Base-by-base conservation (phyloP, 2,329 filamentous ascomycete species). In the Sporothrix phasma region DNA sequence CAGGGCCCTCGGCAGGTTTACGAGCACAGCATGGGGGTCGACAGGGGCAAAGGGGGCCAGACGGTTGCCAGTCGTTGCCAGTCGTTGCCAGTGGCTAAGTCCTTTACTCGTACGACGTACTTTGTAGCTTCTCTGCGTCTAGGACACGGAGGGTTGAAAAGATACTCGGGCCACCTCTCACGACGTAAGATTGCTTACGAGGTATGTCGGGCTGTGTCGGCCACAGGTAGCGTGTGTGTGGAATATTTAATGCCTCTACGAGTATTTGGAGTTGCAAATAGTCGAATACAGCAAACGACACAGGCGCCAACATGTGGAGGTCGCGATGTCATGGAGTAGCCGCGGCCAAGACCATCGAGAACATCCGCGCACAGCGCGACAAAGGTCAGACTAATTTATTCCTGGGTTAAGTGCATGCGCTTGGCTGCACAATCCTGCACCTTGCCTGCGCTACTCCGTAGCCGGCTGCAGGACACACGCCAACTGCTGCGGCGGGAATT, bases 41-140 rank as follows among this genome's bases (percentile, higher is more conserved):
- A 47, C 61, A 63, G 61, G 61, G 61, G 61, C 51, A 47, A 58
- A 45, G 58, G 41, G 49, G 61, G 51, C 39, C 46, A 45, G 49
- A 34, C 46, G 22, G 29, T 34, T 39, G 39, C 15, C 34, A 4
- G 3, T 37, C 6, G 34, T 2, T n/a, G n/a, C n/a, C n/a, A n/a
- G n/a, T n/a, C n/a, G n/a, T n/a, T n/a, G n/a, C n/a, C n/a, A n/a
- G n/a, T n/a, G n/a, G n/a, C n/a, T n/a, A n/a, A n/a, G n/a, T n/a
- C n/a, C n/a, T n/a, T n/a, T n/a, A n/a, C n/a, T n/a, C n/a, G 24
- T 24, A 26, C 46, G 10, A 34, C n/a, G n/a, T 46, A 7, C 43
- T 46, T 8, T 26, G 22, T 2, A 15, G n/a, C n/a, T n/a, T n/a
- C 17, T 49, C 26, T 49, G 47, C 24, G n/a, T 46, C 19, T 46